A percentile compares a stretch with the other conserved stretches of the same genome.
phyloP scores from a whole-genome alignment of 2,329 filamentous ascomycete genomes.

The Purpureocillium takamizusanense region DNA sequence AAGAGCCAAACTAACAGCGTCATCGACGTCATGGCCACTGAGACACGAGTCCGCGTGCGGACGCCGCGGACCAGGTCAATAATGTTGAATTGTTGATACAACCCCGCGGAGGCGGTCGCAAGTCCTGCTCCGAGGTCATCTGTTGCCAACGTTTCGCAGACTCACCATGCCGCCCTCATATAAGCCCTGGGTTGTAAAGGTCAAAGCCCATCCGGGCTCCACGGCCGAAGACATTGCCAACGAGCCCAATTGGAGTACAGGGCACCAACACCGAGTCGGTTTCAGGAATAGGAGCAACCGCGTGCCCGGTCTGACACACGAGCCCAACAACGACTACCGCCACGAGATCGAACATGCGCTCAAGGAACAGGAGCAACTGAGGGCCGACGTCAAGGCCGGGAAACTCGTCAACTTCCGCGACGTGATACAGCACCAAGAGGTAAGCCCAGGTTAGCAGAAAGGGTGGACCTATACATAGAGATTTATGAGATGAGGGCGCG shows the following conservation, averaged over 20 bases:
- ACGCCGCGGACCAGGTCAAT: no score
- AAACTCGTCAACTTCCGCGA: constrained; percentile 29
- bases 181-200: constrained; percentile 1
- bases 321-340: constrained; percentile 1
- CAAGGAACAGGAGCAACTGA: constrained; percentile 2
- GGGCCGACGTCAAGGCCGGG: constrained; percentile 8
- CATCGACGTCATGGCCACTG: no score
- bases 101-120: no score
- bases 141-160: no score
- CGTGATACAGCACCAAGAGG: constrained; percentile 12
- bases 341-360: constrained; percentile 6
- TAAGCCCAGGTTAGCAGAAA: not conserved
- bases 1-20: no score
- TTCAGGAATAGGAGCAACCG: constrained; percentile 25
- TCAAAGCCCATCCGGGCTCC: constrained; percentile 24
- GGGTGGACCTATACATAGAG: no score
- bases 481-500: no score
- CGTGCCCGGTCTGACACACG: constrained; percentile 18
- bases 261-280: constrained; percentile 25
- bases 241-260: constrained; percentile 31
- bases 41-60: no score
- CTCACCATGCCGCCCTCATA: no score
- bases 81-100: no score
- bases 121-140: no score
- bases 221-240: constrained; percentile 26